Conservation (phyloP, 1,284 basidiomycete genomes). For the Caloboletus firmus region DNA sequence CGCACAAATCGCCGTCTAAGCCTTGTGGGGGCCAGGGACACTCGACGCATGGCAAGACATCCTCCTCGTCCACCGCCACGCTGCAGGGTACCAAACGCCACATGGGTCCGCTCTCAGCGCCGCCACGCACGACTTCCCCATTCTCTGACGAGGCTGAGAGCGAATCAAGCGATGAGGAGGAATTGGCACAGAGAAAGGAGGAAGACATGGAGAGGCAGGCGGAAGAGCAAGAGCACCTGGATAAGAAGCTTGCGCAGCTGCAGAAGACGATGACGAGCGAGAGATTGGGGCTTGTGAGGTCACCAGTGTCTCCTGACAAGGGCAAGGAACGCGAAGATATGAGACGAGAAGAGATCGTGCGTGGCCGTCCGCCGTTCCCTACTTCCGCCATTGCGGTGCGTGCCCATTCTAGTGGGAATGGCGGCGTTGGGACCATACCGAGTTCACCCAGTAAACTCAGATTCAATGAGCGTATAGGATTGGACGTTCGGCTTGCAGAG, state of each 20-base stretch:
- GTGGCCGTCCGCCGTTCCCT: constrained; percentile 43
- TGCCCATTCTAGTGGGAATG: constrained; percentile 1
- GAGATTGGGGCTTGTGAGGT: constrained; percentile 64
- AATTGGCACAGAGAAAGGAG: constrained; percentile 56
- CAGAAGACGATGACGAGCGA: constrained; percentile 72
- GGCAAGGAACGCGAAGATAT: constrained; percentile 22
- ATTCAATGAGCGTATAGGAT: constrained; percentile 22
- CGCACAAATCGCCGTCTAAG: constrained; percentile 40
- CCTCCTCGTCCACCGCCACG: constrained; percentile 64
- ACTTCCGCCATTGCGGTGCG: constrained; percentile 31
- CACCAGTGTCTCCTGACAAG: constrained; percentile 33
- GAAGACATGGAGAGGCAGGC: constrained; percentile 62
- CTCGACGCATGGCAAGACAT: constrained; percentile 47
- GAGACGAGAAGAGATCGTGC: constrained; percentile 32
- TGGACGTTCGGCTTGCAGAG: constrained; percentile 37
- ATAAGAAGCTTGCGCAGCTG: constrained; percentile 63
- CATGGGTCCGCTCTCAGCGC: constrained; percentile 18
- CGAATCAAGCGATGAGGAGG: constrained; percentile 53
- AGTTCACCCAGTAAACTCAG: constrained; percentile 18
- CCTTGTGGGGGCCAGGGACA: constrained; percentile 17
- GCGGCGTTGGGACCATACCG: not conserved
- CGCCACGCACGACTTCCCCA: constrained; percentile 44
- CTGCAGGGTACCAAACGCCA: constrained; percentile 49
- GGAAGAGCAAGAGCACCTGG: constrained; percentile 68
- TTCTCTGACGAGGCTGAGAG: constrained; percentile 43